Base-by-base conservation (phyloP, 2,329 filamentous ascomycete species). In the Paecilomyces dactylethromorphus region DNA sequence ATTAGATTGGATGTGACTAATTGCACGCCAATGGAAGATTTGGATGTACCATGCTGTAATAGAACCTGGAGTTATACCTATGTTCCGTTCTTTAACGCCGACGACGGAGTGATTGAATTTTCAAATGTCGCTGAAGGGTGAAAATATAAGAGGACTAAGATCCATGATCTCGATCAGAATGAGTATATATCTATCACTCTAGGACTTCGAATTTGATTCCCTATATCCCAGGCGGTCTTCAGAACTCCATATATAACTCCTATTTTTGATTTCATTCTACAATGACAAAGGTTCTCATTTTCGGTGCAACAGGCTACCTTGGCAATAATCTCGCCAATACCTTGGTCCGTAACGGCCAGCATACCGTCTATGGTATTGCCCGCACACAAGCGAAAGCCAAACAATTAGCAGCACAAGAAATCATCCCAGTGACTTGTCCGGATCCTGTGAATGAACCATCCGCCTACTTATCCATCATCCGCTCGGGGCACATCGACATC, bases 351-450 rank as follows among this genome's bases (percentile, higher is more conserved):
- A 63, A 63, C 5, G 68, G 66, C 29, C 64, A 63, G 35, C 66
- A 77, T 57, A 67, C 64, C 7, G 74, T 76, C 51, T 77, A 71
- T 55, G 74, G 74, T 21, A 65, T 74, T 32, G 71, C 69, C 11
- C 68, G 72, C 55, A 66, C 63, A 2, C 54, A 63, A 1, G 63
- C 65, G n/a, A 77, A 75, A 62, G 71, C 69, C 8, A 60, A 62
- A 4, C 56, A 60, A 12, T 65, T 77, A 6, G 58, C 61, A 18
- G 58, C 54, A 10, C 59, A 71, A 13, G 75, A 77, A 63, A 66
- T 76, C 32, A 67, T 65, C 26, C 70, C 73, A 1, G 63, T 76
- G n/a, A 45, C 68, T 11, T 58, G 59, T 12, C 52, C 52, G 3
- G 68, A 68, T 21, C 61, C 62, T 15, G 61, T 66, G 22, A 59